Evolutionary conservation across 345 rosid genomes (phyloP).

Genomic region (Melaleuca quinquenervia): DNA sequence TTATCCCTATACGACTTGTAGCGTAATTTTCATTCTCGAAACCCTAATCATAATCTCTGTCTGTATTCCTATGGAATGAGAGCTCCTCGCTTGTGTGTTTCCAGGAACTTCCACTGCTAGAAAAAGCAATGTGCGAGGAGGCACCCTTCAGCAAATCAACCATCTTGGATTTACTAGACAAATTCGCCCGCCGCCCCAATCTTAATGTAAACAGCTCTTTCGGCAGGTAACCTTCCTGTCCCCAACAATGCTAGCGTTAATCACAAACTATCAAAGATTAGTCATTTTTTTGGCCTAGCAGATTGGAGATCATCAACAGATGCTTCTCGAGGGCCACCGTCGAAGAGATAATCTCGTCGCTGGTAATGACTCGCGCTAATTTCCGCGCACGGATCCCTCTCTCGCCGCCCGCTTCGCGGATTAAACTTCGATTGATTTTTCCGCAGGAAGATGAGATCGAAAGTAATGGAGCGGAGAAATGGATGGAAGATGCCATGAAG

Average conservation of each 20-base stretch:
- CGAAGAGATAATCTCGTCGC: conserved; percentile 11
- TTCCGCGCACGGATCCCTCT: no score
- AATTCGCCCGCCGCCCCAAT: not conserved
- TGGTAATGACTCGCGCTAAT: not conserved
- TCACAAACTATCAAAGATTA: not conserved
- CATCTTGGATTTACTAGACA: not conserved
- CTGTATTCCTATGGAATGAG: not conserved
- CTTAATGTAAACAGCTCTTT: conserved; percentile 1
- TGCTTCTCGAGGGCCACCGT: conserved; percentile 13
- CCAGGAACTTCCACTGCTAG: not conserved
- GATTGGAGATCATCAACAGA: conserved; percentile 6
- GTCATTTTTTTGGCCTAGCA: not conserved
- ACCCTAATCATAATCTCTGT: no score
- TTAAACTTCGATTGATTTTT: not conserved
- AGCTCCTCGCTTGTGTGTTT: not conserved
- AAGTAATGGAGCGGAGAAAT: not conserved
- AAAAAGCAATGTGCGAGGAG: not conserved
- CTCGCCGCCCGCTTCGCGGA: not conserved
- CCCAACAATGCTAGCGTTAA: not conserved
- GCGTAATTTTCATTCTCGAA: no score
- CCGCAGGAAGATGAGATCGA: conserved; percentile 4
- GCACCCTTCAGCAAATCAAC: not conserved
- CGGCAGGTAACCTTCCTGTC: not conserved
- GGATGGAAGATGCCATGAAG: conserved; percentile 4
- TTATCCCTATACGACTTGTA: no score